Evolutionary conservation across 192 early-diverging fungal genomes (phyloP).

Genomic region (Coemansia sp.): DNA sequence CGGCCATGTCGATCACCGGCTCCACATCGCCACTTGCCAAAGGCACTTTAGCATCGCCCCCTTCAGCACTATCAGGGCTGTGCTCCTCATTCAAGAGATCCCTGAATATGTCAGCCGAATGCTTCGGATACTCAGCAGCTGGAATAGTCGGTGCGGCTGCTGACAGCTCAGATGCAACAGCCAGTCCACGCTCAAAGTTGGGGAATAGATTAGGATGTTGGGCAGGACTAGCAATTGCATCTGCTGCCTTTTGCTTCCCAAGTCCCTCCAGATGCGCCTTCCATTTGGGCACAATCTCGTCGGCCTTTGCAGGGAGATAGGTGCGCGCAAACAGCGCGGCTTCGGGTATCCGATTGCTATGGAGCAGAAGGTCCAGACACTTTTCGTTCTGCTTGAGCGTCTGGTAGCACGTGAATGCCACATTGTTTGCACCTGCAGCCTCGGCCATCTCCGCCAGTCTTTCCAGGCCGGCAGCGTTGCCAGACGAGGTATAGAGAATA

Average conservation of each 20-base stretch:
- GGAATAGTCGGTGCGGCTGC: not conserved
- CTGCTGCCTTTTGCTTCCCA: slow-evolving; percentile 79
- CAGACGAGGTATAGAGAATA: slow-evolving; percentile 85
- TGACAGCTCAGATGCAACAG: slow-evolving; percentile 10
- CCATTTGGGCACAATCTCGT: slow-evolving; percentile 75
- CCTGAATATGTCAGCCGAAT: slow-evolving; percentile 23
- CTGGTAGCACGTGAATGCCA: slow-evolving; percentile 85
- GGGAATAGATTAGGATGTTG: slow-evolving; percentile 88
- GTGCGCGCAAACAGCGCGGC: slow-evolving; percentile 93
- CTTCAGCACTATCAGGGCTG: not conserved
- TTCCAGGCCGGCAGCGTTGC: slow-evolving; percentile 75
- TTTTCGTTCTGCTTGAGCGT: slow-evolving; percentile 72
- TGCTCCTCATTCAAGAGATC: slow-evolving; percentile 17
- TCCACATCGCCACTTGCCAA: slow-evolving; percentile 7
- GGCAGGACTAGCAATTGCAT: slow-evolving; percentile 83
- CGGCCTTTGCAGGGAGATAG: slow-evolving; percentile 76
- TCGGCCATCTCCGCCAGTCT: slow-evolving; percentile 67
- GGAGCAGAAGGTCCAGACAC: slow-evolving; percentile 83
- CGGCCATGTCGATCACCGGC: slow-evolving; percentile 2
- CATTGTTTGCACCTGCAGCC: slow-evolving; percentile 81
- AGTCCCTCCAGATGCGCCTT: slow-evolving; percentile 66
- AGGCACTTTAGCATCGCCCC: slow-evolving; percentile 2
- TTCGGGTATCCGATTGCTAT: slow-evolving; percentile 88
- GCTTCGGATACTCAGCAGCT: slow-evolving; percentile 22
- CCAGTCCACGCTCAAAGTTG: slow-evolving; percentile 55